phyloP scores from a whole-genome alignment of 2,329 filamentous ascomycete species.

The Chalaropsis ovoidea region DNA sequence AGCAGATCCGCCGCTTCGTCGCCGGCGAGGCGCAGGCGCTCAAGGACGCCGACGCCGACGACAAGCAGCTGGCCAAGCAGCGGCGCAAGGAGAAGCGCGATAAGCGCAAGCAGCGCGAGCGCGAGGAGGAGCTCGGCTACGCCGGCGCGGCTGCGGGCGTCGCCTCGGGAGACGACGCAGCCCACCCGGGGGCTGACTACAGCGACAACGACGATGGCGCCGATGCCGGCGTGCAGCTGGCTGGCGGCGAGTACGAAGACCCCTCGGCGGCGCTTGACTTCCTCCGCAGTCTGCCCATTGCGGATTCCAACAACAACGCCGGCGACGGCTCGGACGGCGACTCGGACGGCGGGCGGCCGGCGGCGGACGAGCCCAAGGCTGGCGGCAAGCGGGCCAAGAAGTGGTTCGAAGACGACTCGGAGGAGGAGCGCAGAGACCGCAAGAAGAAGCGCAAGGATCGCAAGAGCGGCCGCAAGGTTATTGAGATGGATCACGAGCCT shows the following conservation, averaged over 20 bases:
- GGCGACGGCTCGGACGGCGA: conserved; percentile 31
- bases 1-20: conserved; percentile 68
- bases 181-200: conserved; percentile 16
- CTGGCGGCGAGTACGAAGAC: conserved; percentile 35
- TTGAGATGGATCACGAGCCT: conserved; percentile 56
- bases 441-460: conserved; percentile 37
- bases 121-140: conserved; percentile 35
- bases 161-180: conserved; percentile 27
- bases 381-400: conserved; percentile 60
- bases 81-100: conserved; percentile 67
- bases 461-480: conserved; percentile 44
- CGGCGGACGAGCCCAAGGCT: conserved; percentile 9
- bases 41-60: conserved; percentile 62
- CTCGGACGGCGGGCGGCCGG: conserved; percentile 37
- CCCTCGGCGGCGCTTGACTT: conserved; percentile 48
- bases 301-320: conserved; percentile 32
- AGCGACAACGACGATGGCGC: conserved; percentile 10
- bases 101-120: conserved; percentile 57
- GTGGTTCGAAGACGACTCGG: conserved; percentile 59
- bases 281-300: conserved; percentile 47
- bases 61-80: conserved; percentile 70
- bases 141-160: conserved; percentile 27
- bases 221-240: conserved; percentile 30
- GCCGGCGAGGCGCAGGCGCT: conserved; percentile 64
- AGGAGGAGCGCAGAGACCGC: conserved; percentile 28